Percentiles rank a stretch among this genome's conserved stretches.
Evolutionary conservation across 148 eudicot genomes (phyloP).

Genomic region (Rheum nobile): DNA sequence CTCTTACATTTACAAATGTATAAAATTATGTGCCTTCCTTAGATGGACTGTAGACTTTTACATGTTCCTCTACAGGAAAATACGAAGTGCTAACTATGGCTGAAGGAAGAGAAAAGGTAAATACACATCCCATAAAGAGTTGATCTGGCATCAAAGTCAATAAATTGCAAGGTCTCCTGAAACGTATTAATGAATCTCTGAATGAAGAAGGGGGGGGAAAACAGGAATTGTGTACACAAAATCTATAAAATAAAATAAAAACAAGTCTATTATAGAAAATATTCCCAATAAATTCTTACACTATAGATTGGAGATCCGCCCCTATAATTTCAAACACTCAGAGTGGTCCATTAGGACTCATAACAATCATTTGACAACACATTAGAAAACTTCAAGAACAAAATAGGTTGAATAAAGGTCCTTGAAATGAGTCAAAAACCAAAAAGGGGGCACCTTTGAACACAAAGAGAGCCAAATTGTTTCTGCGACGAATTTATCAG

Average conservation of each 20-base stretch:
- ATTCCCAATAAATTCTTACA: neutral
- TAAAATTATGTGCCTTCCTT: neutral
- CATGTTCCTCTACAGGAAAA: neutral
- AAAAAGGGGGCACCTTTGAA: neutral
- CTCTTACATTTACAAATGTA: neutral
- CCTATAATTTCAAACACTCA: neutral
- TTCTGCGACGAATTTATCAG: neutral
- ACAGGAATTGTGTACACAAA: neutral
- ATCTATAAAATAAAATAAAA: neutral
- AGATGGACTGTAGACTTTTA: neutral
- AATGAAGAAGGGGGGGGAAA: neutral
- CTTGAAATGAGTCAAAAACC: neutral
- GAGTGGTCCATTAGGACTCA: constrained; percentile 2
- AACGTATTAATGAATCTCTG: neutral
- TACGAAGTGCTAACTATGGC: neutral
- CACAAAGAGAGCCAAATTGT: neutral
- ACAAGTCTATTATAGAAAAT: neutral
- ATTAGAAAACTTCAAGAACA: neutral
- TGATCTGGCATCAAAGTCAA: constrained; percentile 3
- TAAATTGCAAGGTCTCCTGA: neutral
- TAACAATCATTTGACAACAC: neutral
- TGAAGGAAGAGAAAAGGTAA: neutral
- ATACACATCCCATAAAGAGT: neutral
- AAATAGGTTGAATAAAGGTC: neutral
- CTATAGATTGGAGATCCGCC: neutral